Percentiles rank a stretch among this genome's conserved stretches.
phyloP scores from a whole-genome alignment of 2,329 filamentous ascomycete species.

The Colletotrichum sp. region DNA sequence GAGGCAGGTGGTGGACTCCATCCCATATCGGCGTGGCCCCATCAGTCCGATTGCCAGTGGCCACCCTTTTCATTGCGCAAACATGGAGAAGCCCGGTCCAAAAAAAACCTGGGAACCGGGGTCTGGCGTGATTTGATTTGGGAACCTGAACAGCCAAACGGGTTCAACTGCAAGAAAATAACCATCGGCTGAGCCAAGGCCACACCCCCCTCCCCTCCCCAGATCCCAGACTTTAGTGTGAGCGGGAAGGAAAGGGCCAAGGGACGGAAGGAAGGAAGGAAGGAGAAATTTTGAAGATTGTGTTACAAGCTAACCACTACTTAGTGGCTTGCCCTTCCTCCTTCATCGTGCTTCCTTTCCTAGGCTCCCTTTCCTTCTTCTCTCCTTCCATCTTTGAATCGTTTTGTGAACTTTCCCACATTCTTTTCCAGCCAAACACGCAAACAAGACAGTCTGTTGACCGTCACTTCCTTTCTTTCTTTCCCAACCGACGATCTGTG shows the following conservation, averaged over 20 bases:
- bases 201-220: not conserved
- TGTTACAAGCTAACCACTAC: slow-evolving; percentile 6
- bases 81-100: slow-evolving; percentile 10
- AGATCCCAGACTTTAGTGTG: not conserved
- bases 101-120: not conserved
- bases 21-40: not conserved
- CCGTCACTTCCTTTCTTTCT: slow-evolving; percentile 20
- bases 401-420: slow-evolving; percentile 3
- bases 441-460: slow-evolving; percentile 11
- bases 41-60: not conserved
- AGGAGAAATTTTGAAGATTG: not conserved
- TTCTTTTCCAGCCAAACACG: slow-evolving; percentile 16
- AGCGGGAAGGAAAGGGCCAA: not conserved
- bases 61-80: not conserved
- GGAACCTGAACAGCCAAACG: not conserved
- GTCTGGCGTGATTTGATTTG: not conserved
- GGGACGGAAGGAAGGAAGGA: not conserved
- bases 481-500: slow-evolving; percentile 13
- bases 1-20: not conserved
- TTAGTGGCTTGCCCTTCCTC: slow-evolving; percentile 15
- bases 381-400: slow-evolving; percentile 11
- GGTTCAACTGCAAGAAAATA: not conserved
- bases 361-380: not conserved
- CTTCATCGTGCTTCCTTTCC: not conserved
- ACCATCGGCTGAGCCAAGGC: not conserved